Evolutionary conservation across 2,329 filamentous ascomycete genomes (phyloP).

Genomic region (Xylariomycetidae sp.): DNA sequence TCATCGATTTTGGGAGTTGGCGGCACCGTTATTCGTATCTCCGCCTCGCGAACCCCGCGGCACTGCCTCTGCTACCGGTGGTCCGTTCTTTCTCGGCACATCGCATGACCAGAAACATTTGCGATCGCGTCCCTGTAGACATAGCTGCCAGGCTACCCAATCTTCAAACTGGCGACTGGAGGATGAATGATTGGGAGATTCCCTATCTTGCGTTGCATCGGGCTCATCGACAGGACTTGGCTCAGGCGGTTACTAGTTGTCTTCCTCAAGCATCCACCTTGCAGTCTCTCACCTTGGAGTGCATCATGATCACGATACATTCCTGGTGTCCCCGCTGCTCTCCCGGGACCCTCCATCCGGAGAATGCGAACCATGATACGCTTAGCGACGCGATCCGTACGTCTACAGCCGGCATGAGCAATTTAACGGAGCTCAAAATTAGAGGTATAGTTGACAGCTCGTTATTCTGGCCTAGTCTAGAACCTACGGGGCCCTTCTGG

Average conservation of each 20-base stretch:
- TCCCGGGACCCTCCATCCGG: not conserved
- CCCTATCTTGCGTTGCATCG: conserved; percentile 1
- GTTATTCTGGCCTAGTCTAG: not conserved
- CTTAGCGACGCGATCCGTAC: conserved; percentile 1
- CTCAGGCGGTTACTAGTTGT: not conserved
- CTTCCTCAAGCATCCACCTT: not conserved
- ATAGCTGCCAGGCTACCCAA: conserved; percentile 1
- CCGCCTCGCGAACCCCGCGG: not conserved
- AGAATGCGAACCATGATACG: not conserved
- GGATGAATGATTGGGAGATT: conserved; percentile 1
- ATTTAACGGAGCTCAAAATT: not conserved
- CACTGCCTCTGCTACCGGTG: not conserved
- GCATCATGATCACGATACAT: not conserved
- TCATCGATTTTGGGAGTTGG: not conserved
- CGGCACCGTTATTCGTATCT: not conserved
- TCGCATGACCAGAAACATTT: not conserved
- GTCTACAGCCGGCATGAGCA: not conserved
- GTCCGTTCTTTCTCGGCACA: not conserved
- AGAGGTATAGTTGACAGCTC: not conserved
- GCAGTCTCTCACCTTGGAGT: not conserved
- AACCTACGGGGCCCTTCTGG: conserved; percentile 1
- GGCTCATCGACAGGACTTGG: not conserved
- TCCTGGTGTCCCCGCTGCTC: not conserved
- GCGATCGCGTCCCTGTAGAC: not conserved
- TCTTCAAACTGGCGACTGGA: not conserved